Evolutionary conservation across 2,329 filamentous ascomycete species (phyloP).

Genomic region (Onygena corvina): DNA sequence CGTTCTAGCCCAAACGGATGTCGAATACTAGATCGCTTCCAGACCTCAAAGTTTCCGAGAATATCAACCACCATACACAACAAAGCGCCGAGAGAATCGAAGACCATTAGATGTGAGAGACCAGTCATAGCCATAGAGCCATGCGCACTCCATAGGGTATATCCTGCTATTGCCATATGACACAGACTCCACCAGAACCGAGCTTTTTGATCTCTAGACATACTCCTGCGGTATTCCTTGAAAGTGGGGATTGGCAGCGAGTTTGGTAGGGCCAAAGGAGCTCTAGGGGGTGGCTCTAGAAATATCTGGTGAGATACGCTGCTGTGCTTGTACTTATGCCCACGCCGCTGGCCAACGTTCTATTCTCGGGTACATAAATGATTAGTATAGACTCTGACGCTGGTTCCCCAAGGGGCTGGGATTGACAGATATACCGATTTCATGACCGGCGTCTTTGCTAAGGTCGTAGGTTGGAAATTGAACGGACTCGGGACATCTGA

Average conservation of each 20-base stretch:
- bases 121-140: constrained; percentile 85
- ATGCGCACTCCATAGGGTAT: constrained; percentile 73
- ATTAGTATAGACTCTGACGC: constrained; percentile 17
- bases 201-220: constrained; percentile 74
- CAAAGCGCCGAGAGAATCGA: constrained; percentile 83
- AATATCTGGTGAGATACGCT: constrained; percentile 96
- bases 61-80: constrained; percentile 89
- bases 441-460: constrained; percentile 57
- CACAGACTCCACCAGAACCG: constrained; percentile 82
- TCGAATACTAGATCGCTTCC: constrained; percentile 81
- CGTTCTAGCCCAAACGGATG: constrained; percentile 89
- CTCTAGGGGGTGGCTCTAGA: constrained; percentile 73
- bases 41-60: constrained; percentile 92
- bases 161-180: constrained; percentile 70
- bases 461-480: constrained; percentile 80
- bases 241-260: constrained; percentile 85
- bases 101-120: constrained; percentile 84
- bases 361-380: constrained; percentile 30
- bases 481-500: constrained; percentile 51
- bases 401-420: not conserved
- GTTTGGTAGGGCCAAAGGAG: constrained; percentile 77
- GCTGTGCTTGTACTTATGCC: constrained; percentile 96
- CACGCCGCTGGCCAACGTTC: constrained; percentile 82
- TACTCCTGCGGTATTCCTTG: constrained; percentile 75
- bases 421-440: constrained; percentile 56